phyloP scores from a whole-genome alignment of 345 rosid genomes.

The Gossypium sturtianum region DNA sequence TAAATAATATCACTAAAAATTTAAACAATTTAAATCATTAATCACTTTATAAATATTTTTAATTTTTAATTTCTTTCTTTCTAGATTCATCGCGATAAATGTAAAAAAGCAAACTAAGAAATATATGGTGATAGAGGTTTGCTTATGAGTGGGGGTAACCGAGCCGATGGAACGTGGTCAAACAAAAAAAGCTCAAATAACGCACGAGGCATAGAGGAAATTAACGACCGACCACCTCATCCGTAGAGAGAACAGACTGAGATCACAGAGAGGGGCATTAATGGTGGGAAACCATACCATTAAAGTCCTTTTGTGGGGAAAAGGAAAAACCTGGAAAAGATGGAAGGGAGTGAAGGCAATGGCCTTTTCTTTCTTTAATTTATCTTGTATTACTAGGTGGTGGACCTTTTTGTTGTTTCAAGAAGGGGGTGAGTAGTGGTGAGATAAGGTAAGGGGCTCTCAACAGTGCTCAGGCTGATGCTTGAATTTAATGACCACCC shows the following conservation, averaged over 20 bases:
- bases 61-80: no score
- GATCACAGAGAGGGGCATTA: conserved; percentile 4
- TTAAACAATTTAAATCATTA: no score
- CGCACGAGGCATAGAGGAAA: background rate
- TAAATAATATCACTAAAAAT: no score
- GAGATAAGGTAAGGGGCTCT: conserved; percentile 18
- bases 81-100: no score
- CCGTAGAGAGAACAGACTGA: no score
- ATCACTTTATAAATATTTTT: no score
- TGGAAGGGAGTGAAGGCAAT: background rate
- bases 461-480: background rate
- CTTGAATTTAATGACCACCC: conserved; percentile 10
- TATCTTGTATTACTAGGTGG: no score
- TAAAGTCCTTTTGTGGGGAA: conserved; percentile 1
- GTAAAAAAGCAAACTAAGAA: no score
- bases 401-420: conserved; percentile 17
- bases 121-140: no score
- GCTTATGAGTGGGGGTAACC: no score
- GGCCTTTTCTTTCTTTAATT: background rate
- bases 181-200: background rate
- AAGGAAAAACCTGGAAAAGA: background rate
- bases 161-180: conserved; percentile 4
- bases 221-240: conserved; percentile 6
- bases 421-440: conserved; percentile 18
- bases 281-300: conserved; percentile 8